Evolutionary conservation across 1,139 yeast genomes (phyloP).

Genomic region (Debaryomycetaceae sp.): DNA sequence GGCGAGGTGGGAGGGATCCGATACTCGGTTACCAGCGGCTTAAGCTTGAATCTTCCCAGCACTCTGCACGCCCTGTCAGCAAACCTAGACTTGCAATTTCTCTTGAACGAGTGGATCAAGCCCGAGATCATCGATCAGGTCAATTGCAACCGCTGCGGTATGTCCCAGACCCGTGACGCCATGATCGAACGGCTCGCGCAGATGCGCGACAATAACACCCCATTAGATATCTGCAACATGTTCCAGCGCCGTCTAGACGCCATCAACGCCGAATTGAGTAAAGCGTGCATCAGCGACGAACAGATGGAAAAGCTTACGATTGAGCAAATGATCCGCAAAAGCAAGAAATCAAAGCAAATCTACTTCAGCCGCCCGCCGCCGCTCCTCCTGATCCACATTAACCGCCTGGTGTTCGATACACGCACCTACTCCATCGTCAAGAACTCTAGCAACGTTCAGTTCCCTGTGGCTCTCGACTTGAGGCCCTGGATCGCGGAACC

Average conservation of each 20-base stretch:
- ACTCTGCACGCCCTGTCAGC: conserved; percentile 11
- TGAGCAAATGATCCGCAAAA: conserved; percentile 62
- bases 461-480: conserved; percentile 59
- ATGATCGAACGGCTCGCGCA: conserved; percentile 27
- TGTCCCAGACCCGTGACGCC: conserved; percentile 47
- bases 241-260: conserved; percentile 42
- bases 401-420: conserved; percentile 87
- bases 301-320: conserved; percentile 65
- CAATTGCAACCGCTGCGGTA: conserved; percentile 85
- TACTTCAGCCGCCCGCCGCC: conserved; percentile 78
- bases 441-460: conserved; percentile 71
- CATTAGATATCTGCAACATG: conserved; percentile 31
- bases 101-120: conserved; percentile 61
- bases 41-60: conserved; percentile 56
- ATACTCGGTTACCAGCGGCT: conserved; percentile 69
- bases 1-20: conserved; percentile 92
- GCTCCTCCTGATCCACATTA: conserved; percentile 72
- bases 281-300: conserved; percentile 69
- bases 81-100: conserved; percentile 38
- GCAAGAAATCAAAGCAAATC: conserved; percentile 75
- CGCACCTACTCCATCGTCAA: conserved; percentile 73
- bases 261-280: conserved; percentile 46
- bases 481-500: conserved; percentile 62
- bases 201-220: conserved; percentile 13
- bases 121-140: conserved; percentile 88